These are phyloP conservation scores for Crithidia sp. DNA, from an alignment of 208 protist species.

Conservation along the genomic window DNA sequence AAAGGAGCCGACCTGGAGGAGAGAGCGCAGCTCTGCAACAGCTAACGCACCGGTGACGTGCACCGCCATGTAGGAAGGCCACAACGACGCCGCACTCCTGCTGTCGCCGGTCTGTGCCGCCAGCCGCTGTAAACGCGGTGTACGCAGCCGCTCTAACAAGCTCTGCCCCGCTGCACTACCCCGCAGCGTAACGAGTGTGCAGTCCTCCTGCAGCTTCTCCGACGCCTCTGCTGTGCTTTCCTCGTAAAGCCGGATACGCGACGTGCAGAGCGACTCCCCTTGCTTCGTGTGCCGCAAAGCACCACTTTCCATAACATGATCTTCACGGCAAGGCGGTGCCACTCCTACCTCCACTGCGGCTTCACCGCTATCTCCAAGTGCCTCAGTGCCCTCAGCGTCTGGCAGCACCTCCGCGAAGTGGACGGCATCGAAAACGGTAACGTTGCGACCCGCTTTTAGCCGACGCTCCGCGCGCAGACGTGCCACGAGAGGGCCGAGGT, in stretches of 20 bases:
- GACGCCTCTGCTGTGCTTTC: background rate
- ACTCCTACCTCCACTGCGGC: too few species aligned
- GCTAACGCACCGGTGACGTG: constrained; percentile 27
- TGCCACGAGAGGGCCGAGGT: constrained; percentile 39
- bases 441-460: constrained; percentile 51
- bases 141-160: constrained; percentile 17
- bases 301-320: background rate
- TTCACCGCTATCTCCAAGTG: too few species aligned
- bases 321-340: too few species aligned
- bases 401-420: constrained; percentile 15
- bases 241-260: background rate
- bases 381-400: background rate
- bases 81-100: background rate
- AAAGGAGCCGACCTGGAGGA: background rate
- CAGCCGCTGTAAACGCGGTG: background rate
- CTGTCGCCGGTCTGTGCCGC: background rate
- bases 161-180: constrained; percentile 1
- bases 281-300: background rate
- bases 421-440: constrained; percentile 46
- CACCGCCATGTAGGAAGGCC: constrained; percentile 35
- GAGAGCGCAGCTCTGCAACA: constrained; percentile 3
- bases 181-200: constrained; percentile 6
- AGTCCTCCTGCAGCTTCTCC: background rate
- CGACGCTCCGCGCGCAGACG: constrained; percentile 26
- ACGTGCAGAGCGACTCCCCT: background rate